Evolutionary conservation across 371 early-diverging fungal genomes (phyloP), one percentile per base, ranked within the genome.

Genomic region (Dinochytrium kinnereticum): DNA sequence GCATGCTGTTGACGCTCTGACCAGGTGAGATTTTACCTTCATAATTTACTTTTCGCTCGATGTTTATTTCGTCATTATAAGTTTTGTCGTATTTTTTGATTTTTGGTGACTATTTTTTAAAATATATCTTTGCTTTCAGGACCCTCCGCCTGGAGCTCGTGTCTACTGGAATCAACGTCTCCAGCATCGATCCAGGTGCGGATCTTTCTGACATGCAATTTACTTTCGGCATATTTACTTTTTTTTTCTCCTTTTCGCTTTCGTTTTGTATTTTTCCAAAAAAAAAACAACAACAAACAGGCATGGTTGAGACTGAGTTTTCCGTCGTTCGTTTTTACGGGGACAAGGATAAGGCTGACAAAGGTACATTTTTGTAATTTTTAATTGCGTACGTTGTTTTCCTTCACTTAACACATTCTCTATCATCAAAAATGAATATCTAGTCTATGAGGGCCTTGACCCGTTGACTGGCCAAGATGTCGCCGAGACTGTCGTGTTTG

Each of bases 251-350:
- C 30, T 1, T 38, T 21, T 13, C 59, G 21, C 31, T 64, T 19
- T 31, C 39, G n/a, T 31, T 39, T 64, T 28, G 39, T 69, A 40
- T 44, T 24, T n/a, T 53, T 53, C 26, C 26, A 19, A 7, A 13
- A 5, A 26, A 72, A 65, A n/a, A n/a, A n/a, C n/a, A n/a, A n/a
- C n/a, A n/a, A n/a, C n/a, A n/a, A n/a, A n/a, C n/a, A 17, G 89
- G 90, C 0, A 78, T 93, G 82, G 96, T 95, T 0, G 91, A 97
- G 80, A 97, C 96, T 2, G 96, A 97, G 78, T 97, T 96, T 86
- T 93, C 94, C 1, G 84, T 91, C 17, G 86, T 97, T 21, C 85
- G 97, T 28, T 96, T 92, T 82, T 71, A 83, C 34, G 96, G 96
- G 1, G 94, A 96, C 76, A 88, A 90, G 57, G 66, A 34, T 7